Conservation (phyloP, 2,329 filamentous ascomycete species). For the Capronia americana region DNA sequence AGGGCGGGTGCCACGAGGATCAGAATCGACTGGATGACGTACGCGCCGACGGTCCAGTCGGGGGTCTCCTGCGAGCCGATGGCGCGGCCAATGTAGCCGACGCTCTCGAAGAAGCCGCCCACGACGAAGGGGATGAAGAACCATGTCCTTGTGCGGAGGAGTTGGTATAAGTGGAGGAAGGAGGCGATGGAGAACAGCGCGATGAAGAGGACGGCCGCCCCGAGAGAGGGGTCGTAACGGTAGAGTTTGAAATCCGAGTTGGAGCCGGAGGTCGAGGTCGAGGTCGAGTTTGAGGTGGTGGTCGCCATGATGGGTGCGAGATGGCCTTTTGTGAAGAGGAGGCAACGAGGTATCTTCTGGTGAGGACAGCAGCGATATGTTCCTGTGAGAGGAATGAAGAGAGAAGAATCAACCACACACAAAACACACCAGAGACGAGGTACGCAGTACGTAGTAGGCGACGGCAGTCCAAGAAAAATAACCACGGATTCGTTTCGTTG, state of each 20-base stretch:
- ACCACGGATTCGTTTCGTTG: no score
- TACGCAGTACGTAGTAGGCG: no score
- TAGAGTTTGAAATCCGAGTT: conserved; percentile 34
- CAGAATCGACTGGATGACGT: conserved; percentile 49
- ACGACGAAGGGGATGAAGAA: conserved; percentile 53
- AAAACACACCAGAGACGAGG: no score
- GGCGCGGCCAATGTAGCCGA: conserved; percentile 44
- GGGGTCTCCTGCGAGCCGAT: conserved; percentile 39
- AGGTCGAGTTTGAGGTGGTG: neutral
- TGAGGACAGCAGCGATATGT: neutral
- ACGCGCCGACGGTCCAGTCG: conserved; percentile 19
- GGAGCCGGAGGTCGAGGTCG: neutral
- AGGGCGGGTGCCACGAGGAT: conserved; percentile 54
- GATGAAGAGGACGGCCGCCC: conserved; percentile 46
- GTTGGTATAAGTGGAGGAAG: conserved; percentile 43
- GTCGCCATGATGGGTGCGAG: neutral
- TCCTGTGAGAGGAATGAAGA: no score
- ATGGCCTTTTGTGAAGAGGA: neutral
- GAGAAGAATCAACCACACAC: no score
- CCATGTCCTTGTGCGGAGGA: conserved; percentile 45
- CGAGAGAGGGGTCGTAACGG: conserved; percentile 48
- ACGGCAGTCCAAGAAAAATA: no score
- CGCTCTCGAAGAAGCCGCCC: conserved; percentile 48
- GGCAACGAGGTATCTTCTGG: neutral
- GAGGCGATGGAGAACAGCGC: conserved; percentile 43